phyloP scores from a whole-genome alignment of 2,329 filamentous ascomycete species.

The Colletotrichum caudatum region DNA sequence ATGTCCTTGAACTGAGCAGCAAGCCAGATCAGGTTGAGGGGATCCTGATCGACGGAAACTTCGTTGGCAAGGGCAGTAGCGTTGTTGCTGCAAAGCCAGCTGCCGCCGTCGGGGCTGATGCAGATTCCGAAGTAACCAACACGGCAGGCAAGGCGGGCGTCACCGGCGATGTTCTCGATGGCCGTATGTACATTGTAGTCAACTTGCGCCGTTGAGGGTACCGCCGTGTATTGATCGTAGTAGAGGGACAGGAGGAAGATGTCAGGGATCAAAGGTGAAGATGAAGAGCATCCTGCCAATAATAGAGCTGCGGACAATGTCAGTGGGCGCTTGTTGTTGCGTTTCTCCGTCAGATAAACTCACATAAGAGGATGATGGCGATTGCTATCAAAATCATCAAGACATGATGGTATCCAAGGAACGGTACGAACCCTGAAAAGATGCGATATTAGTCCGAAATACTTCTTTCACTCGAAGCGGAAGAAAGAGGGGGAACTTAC shows the following conservation, averaged over 20 bases:
- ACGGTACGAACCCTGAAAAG: constrained; percentile 71
- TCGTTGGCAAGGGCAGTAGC: constrained; percentile 92
- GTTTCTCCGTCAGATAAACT: constrained; percentile 53
- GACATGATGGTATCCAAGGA: constrained; percentile 83
- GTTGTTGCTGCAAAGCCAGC: constrained; percentile 97
- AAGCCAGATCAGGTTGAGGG: constrained; percentile 96
- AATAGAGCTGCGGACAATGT: constrained; percentile 76
- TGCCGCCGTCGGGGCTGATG: constrained; percentile 89
- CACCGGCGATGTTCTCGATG: constrained; percentile 89
- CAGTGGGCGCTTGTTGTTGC: constrained; percentile 3
- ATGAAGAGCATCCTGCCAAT: constrained; percentile 95
- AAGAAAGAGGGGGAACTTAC: constrained; percentile 52
- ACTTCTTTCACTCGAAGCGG: not conserved
- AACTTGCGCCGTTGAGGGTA: constrained; percentile 87
- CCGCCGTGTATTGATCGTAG: constrained; percentile 87
- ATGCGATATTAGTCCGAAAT: constrained; percentile 20
- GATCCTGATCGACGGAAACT: constrained; percentile 91
- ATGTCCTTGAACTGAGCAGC: constrained; percentile 98
- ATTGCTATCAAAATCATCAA: constrained; percentile 97
- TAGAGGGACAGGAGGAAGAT: constrained; percentile 99
- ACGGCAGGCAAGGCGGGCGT: constrained; percentile 85
- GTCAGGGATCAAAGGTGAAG: constrained; percentile 91
- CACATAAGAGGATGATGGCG: constrained; percentile 94
- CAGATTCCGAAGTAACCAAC: constrained; percentile 99
- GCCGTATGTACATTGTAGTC: constrained; percentile 88